phyloP scores from a whole-genome alignment of 2,329 filamentous ascomycete genomes.

The Pestalotiopsis fici region DNA sequence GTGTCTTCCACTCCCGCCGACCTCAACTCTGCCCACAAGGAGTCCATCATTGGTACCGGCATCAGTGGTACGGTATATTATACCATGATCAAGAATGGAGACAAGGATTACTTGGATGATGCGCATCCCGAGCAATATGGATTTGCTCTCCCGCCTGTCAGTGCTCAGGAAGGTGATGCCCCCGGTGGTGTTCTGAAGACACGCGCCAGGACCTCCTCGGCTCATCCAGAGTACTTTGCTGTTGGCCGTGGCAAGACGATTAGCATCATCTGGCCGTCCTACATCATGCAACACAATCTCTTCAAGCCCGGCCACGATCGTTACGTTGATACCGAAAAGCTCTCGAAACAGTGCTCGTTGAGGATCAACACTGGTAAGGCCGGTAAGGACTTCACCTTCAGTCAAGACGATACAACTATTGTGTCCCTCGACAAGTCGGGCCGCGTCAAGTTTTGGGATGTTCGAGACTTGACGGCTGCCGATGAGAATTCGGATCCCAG shows the following conservation, averaged over 20 bases:
- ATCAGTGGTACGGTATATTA: constrained; percentile 98
- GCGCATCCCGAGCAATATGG: constrained; percentile 81
- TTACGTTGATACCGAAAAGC: constrained; percentile 82
- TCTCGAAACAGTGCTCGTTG: constrained; percentile 81
- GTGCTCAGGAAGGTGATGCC: constrained; percentile 83
- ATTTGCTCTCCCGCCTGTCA: constrained; percentile 86
- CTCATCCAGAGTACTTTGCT: constrained; percentile 90
- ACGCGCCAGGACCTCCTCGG: constrained; percentile 84
- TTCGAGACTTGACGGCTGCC: constrained; percentile 70
- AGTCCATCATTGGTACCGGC: constrained; percentile 88
- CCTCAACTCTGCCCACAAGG: constrained; percentile 59
- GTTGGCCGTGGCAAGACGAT: constrained; percentile 96
- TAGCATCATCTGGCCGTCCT: constrained; percentile 76
- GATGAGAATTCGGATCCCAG: constrained; percentile 52
- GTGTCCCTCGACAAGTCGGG: constrained; percentile 97
- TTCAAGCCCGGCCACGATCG: constrained; percentile 66
- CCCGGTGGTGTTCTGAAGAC: constrained; percentile 95
- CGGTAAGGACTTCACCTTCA: constrained; percentile 97
- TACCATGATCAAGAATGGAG: constrained; percentile 75
- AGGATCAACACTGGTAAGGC: constrained; percentile 98
- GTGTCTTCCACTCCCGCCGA: constrained; percentile 70
- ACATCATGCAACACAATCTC: constrained; percentile 62
- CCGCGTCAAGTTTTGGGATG: constrained; percentile 97
- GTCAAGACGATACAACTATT: constrained; percentile 91
- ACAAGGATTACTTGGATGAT: constrained; percentile 79